Conservation (phyloP, 1,284 basidiomycete genomes). For the Apiotrichum siamense region DNA sequence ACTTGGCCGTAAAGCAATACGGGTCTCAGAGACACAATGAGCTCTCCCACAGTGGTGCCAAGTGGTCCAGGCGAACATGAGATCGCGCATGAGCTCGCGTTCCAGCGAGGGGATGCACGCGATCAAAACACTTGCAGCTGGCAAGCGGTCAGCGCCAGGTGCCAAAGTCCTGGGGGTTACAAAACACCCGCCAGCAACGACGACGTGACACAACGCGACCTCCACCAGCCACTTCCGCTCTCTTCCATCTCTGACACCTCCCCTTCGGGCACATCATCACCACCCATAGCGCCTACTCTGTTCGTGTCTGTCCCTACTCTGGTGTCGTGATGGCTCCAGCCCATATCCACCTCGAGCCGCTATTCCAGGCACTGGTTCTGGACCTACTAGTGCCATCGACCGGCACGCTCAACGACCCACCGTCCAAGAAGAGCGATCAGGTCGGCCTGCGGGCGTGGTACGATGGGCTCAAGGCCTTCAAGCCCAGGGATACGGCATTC, state of each 20-base stretch:
- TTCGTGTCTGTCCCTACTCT: too few relatives aligned
- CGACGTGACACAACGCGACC: not conserved
- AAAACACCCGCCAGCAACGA: not conserved
- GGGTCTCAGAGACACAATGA: too few relatives aligned
- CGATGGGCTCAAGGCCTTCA: slow-evolving; percentile 44
- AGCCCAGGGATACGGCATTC: slow-evolving; percentile 51
- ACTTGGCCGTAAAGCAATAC: too few relatives aligned
- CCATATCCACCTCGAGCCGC: slow-evolving; percentile 52
- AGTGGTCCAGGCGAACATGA: too few relatives aligned
- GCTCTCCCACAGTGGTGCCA: too few relatives aligned
- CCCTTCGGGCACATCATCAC: too few relatives aligned
- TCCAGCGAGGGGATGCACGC: too few relatives aligned
- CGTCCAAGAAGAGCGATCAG: slow-evolving; percentile 31
- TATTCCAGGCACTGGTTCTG: slow-evolving; percentile 60
- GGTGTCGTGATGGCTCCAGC: too few relatives aligned
- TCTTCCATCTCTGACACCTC: not conserved
- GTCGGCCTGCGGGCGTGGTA: slow-evolving; percentile 55
- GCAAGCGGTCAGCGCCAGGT: too few relatives aligned
- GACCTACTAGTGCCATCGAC: slow-evolving; percentile 60
- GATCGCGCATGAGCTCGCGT: too few relatives aligned
- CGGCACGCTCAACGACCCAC: slow-evolving; percentile 48
- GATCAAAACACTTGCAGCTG: too few relatives aligned
- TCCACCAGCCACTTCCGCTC: not conserved
- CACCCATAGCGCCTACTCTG: too few relatives aligned
- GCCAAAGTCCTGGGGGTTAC: not conserved